Evolutionary conservation across 108 stramenopile species (phyloP).

Genomic region (Halocafeteria seosinensis): DNA sequence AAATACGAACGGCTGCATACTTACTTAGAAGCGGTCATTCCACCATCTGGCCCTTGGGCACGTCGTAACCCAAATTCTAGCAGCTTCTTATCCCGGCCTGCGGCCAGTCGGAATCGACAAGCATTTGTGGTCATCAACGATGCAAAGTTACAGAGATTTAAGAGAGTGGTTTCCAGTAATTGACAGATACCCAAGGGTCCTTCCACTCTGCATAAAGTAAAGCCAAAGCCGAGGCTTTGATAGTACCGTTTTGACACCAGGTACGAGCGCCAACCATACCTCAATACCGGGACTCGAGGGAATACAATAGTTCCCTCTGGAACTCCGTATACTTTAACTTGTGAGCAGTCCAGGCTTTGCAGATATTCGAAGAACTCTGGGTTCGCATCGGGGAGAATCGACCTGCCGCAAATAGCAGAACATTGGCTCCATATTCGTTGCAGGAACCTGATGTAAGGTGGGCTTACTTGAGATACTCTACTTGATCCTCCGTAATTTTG

Average conservation of each 20-base stretch:
- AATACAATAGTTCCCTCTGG: slow-evolving; percentile 68
- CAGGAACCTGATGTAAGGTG: background rate
- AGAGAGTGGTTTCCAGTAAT: slow-evolving; percentile 79
- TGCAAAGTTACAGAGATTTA: slow-evolving; percentile 81
- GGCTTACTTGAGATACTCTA: slow-evolving; percentile 50
- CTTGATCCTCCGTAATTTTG: slow-evolving; percentile 51
- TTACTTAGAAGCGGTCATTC: slow-evolving; percentile 54
- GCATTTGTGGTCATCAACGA: slow-evolving; percentile 78
- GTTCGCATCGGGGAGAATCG: slow-evolving; percentile 40
- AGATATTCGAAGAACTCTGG: slow-evolving; percentile 67
- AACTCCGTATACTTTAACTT: slow-evolving; percentile 52
- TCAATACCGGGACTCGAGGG: slow-evolving; percentile 34
- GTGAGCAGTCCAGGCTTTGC: slow-evolving; percentile 44
- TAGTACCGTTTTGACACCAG: no score
- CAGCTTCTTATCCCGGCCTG: slow-evolving; percentile 43
- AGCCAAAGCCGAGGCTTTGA: slow-evolving; percentile 44
- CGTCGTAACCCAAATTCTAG: slow-evolving; percentile 90
- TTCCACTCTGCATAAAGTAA: no score
- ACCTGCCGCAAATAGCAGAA: background rate
- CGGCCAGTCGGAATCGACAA: slow-evolving; percentile 75
- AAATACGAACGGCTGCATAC: background rate
- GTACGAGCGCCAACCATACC: background rate
- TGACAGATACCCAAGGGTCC: slow-evolving; percentile 76
- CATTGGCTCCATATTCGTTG: background rate
- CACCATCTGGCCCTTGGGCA: slow-evolving; percentile 95